Base-by-base conservation (phyloP, 345 rosid genomes). In the Eucalyptus paniculata region DNA sequence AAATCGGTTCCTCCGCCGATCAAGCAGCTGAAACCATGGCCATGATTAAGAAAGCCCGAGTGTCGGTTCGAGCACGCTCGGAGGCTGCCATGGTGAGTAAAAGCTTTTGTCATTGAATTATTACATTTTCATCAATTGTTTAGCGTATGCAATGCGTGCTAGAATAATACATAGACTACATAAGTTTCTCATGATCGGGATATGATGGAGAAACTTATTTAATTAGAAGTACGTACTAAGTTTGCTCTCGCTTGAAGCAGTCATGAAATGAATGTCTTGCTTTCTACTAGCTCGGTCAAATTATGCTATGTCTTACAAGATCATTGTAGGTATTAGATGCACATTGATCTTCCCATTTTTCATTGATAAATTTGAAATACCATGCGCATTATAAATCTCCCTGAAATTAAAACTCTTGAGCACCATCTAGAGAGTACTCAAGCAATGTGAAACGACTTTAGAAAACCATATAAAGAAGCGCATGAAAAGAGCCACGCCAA, bases 1-100 rank as follows among this genome's bases (percentile, higher is more conserved):
- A 77, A 37, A 44, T 77, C 42, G 44, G 85, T 77, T 23, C 85
- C 28, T 40, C 56, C 65, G 87, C 50, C 32, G 88, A 87, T 49
- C 56, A 34, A 24, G 90, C 91, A 19, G 77, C 90, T 40, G 91
- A 88, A 45, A 91, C 92, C 60, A 86, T 56, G 86, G 77, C 95
- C 53, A 91, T 94, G 89, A 88, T 94, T 88, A 91, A 94, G 87
- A 95, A 91, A 93, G 95, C 96, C 54, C 95, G 97, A 23, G 97
- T 95, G 81, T 95, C 97, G 2, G 97, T 95, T 91, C 94, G 96
- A 86, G 95, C 95, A 16, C 94, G 94, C 86, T 95, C 97, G 3
- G 96, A 95, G 88, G 94, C 95, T 45, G 87, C 95, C 88, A 92
- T 94, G 97, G 97, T 95, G 62, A 40, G 90, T 53, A 40, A 56